phyloP scores from a whole-genome alignment of 129 eudicot species.

The Tagetes erecta region DNA sequence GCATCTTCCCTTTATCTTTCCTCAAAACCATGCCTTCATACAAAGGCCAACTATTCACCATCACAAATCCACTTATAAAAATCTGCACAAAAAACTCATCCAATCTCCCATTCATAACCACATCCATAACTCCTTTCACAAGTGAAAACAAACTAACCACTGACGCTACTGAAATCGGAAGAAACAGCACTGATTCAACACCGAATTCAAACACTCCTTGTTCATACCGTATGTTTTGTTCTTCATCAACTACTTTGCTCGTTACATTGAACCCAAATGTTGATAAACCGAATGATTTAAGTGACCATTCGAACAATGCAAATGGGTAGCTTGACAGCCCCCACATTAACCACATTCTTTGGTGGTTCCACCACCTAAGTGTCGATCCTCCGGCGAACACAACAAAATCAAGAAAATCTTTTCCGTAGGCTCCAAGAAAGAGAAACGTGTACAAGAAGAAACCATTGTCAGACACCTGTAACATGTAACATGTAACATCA shows the following conservation, averaged over 20 bases:
- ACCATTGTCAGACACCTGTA: constrained; percentile 50
- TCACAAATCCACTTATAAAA: constrained; percentile 53
- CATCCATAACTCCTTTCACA: constrained; percentile 21
- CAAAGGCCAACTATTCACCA: constrained; percentile 56
- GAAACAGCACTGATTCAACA: constrained; percentile 49
- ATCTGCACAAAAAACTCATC: constrained; percentile 41
- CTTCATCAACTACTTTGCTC: constrained; percentile 49
- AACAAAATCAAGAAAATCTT: constrained; percentile 52
- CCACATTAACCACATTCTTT: constrained; percentile 63
- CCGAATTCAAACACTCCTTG: constrained; percentile 63
- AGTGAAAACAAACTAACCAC: constrained; percentile 37
- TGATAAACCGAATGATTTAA: constrained; percentile 36
- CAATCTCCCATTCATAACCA: constrained; percentile 13
- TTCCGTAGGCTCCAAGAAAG: constrained; percentile 58
- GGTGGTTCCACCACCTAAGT: constrained; percentile 64
- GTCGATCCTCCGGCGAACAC: constrained; percentile 35
- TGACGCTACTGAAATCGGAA: constrained; percentile 39
- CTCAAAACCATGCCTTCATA: constrained; percentile 63
- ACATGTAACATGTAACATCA: background rate
- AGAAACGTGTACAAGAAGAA: constrained; percentile 39
- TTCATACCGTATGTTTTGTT: constrained; percentile 43
- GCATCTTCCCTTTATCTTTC: constrained; percentile 63
- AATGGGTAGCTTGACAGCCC: constrained; percentile 44
- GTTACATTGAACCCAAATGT: constrained; percentile 53
- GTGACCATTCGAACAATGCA: constrained; percentile 41